Evolutionary conservation across 2,329 filamentous ascomycete genomes (phyloP).

Genomic region (Fusarium sp.): DNA sequence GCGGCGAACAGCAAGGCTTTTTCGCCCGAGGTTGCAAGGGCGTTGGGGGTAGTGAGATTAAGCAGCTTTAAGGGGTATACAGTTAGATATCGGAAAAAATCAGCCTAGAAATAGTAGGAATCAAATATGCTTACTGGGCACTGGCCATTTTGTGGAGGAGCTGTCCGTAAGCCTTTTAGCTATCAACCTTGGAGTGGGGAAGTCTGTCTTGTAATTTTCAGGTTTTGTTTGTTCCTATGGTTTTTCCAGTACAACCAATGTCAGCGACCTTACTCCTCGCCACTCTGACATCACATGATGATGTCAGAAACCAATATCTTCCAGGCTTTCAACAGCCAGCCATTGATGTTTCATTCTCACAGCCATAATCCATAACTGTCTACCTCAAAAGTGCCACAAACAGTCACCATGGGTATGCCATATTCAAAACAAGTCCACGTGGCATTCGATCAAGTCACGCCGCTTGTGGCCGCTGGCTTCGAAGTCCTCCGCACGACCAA

Average conservation of each 20-base stretch:
- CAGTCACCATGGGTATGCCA: constrained; percentile 5
- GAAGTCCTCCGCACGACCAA: constrained; percentile 18
- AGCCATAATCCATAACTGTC: rapidly evolving
- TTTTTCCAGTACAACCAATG: neutral
- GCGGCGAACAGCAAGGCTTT: neutral
- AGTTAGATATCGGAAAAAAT: too few relatives aligned
- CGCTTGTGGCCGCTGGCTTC: constrained; percentile 2
- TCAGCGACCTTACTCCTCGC: neutral
- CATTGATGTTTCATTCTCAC: neutral
- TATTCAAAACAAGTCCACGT: constrained; percentile 14
- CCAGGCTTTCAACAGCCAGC: rapidly evolving
- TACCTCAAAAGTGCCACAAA: rapidly evolving
- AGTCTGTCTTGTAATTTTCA: neutral
- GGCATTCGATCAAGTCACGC: constrained; percentile 14
- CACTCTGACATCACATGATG: neutral
- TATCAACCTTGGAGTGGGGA: neutral
- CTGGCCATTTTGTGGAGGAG: too few relatives aligned
- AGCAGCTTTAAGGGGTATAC: too few relatives aligned
- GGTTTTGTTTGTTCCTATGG: neutral
- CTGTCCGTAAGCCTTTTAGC: too few relatives aligned
- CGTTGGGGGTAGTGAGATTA: rapidly evolving
- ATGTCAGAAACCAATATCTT: neutral
- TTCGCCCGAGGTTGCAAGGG: neutral
- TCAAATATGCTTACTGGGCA: too few relatives aligned
- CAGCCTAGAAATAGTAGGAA: too few relatives aligned